Conservation (phyloP, 805 yeast species). For the Pichia kluyveri region DNA sequence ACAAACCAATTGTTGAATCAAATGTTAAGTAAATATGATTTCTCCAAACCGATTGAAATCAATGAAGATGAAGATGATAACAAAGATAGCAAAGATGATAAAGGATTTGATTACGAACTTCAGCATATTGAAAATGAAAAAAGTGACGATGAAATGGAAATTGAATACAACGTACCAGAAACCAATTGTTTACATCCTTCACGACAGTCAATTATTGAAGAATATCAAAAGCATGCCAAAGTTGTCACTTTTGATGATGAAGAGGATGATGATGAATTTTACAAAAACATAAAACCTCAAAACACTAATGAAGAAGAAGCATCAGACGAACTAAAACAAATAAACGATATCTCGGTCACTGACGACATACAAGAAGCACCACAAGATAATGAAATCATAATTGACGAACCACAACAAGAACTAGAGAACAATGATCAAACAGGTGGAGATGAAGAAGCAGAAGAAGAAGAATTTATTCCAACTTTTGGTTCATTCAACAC, state of each 20-base stretch:
- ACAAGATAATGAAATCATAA: no score
- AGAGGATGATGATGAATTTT: conserved; percentile 15
- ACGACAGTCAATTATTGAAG: conserved; percentile 16
- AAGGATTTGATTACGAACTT: conserved; percentile 30
- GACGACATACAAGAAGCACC: no score
- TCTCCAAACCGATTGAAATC: conserved; percentile 36
- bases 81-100: conserved; percentile 21
- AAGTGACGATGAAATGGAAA: conserved; percentile 17
- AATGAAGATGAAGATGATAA: conserved; percentile 30
- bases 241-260: conserved; percentile 9
- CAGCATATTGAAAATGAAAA: conserved; percentile 17
- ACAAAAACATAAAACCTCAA: conserved; percentile 12
- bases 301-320: conserved; percentile 12
- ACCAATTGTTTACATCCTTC: conserved; percentile 16
- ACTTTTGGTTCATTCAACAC: conserved; percentile 31
- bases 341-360: no score
- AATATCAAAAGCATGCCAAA: conserved; percentile 14
- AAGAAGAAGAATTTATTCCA: conserved; percentile 47
- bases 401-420: no score
- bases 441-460: conserved; percentile 12
- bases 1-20: conserved; percentile 38
- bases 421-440: no score
- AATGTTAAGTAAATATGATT: conserved; percentile 40
- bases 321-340: background rate
- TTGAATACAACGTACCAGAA: conserved; percentile 14